A percentile compares a stretch with the other conserved stretches of the same genome.
These are phyloP conservation scores for Carex littledalei DNA, from an alignment of 176 grass and related monocot genomes.

Conservation along the genomic window DNA sequence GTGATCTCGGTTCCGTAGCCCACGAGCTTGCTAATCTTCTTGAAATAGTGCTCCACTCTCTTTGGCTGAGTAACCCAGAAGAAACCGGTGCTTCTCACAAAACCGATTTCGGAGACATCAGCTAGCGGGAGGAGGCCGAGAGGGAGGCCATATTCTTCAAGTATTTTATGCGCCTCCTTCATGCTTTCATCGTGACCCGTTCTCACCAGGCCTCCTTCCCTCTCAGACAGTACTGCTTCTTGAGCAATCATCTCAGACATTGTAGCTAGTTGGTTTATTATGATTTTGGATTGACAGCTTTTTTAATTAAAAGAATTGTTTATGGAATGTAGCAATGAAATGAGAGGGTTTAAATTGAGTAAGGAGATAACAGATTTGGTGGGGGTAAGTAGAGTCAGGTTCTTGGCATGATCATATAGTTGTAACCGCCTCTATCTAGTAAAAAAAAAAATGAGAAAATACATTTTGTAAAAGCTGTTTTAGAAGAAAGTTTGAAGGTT, in stretches of 20 bases:
- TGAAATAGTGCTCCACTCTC: conserved; percentile 76
- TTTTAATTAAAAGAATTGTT: background rate
- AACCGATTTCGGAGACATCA: conserved; percentile 59
- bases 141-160: conserved; percentile 76
- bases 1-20: conserved; percentile 59
- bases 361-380: background rate
- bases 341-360: conserved; percentile 7
- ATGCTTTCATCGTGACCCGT: conserved; percentile 52
- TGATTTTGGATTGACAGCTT: too few species aligned
- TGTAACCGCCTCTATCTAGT: background rate
- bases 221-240: conserved; percentile 28
- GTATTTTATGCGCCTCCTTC: conserved; percentile 32
- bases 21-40: conserved; percentile 50
- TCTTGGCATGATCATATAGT: background rate
- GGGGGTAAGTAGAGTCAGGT: background rate
- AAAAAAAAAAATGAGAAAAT: background rate
- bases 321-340: background rate
- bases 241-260: background rate
- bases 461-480: background rate
- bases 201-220: conserved; percentile 38
- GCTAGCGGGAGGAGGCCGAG: conserved; percentile 60
- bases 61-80: conserved; percentile 59
- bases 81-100: conserved; percentile 58
- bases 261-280: background rate
- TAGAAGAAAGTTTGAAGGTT: background rate